phyloP scores from a whole-genome alignment of 345 rosid genomes.

The Abelmoschus esculentus region DNA sequence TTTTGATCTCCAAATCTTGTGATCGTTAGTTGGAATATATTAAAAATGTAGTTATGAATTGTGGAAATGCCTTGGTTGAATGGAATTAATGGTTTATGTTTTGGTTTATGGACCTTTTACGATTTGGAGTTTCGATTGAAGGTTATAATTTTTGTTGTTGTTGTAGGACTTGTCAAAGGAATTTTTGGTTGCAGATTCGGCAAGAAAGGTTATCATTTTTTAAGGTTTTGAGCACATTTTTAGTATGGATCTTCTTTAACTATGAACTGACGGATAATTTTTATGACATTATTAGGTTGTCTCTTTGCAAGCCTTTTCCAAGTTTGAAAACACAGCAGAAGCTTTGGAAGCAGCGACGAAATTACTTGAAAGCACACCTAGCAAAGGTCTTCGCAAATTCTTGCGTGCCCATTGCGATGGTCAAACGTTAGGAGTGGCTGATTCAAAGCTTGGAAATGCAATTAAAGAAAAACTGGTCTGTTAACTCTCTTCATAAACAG shows the following conservation, averaged over 20 bases:
- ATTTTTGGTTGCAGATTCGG: constrained; percentile 47
- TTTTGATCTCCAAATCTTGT: neutral
- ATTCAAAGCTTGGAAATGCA: constrained; percentile 86
- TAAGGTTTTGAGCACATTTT: neutral
- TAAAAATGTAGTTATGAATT: neutral
- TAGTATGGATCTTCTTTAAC: neutral
- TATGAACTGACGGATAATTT: constrained; percentile 4
- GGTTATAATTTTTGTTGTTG: neutral
- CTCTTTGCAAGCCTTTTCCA: constrained; percentile 72
- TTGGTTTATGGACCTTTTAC: neutral
- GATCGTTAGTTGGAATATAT: neutral
- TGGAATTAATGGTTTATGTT: neutral
- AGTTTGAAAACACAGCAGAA: constrained; percentile 84
- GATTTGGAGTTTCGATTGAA: neutral
- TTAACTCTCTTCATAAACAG: neutral
- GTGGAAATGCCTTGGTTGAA: neutral
- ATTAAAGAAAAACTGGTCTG: constrained; percentile 86
- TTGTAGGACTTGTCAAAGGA: constrained; percentile 60
- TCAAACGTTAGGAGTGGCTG: constrained; percentile 70
- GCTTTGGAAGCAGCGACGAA: constrained; percentile 75
- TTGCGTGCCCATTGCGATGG: constrained; percentile 64
- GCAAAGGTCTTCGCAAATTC: constrained; percentile 77
- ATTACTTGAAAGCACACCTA: constrained; percentile 59
- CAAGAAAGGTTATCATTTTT: constrained; percentile 39
- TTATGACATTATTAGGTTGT: constrained; percentile 39